Percentiles rank a stretch among this genome's conserved stretches.
phyloP scores from a whole-genome alignment of 345 rosid genomes.

The Nasturtium officinale region DNA sequence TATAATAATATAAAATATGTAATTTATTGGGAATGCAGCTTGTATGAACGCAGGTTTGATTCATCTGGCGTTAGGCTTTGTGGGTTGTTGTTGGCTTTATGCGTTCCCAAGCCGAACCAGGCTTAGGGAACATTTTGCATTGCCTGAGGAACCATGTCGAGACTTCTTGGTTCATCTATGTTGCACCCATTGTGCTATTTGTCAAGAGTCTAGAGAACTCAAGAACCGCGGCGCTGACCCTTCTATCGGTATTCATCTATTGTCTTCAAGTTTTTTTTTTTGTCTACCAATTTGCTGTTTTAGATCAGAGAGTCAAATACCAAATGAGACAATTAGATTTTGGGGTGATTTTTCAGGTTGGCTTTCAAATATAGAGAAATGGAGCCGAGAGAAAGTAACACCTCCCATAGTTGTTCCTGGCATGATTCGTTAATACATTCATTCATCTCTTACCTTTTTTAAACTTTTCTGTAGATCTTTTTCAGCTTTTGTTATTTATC shows the following conservation, averaged over 20 bases:
- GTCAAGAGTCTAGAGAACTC: constrained; percentile 66
- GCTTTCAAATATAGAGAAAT: constrained; percentile 55
- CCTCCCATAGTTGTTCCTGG: constrained; percentile 53
- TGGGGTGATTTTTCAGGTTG: constrained; percentile 49
- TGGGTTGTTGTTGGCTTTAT: constrained; percentile 49
- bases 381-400: constrained; percentile 52
- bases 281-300: not conserved
- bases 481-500: not conserved
- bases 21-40: constrained; percentile 30
- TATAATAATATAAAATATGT: not conserved
- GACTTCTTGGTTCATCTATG: constrained; percentile 48
- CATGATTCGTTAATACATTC: constrained; percentile 40
- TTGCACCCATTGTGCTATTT: constrained; percentile 53
- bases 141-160: constrained; percentile 58
- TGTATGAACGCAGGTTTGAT: constrained; percentile 40
- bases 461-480: constrained; percentile 3
- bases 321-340: not conserved
- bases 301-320: not conserved
- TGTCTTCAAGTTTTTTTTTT: not conserved
- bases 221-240: constrained; percentile 56
- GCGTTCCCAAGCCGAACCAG: constrained; percentile 46
- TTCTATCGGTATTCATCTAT: constrained; percentile 44
- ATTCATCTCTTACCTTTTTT: not conserved
- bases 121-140: constrained; percentile 48
- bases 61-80: constrained; percentile 45